These are phyloP conservation scores for Poronia punctata DNA, from an alignment of 495 filamentous ascomycete species.

Conservation along the genomic window DNA sequence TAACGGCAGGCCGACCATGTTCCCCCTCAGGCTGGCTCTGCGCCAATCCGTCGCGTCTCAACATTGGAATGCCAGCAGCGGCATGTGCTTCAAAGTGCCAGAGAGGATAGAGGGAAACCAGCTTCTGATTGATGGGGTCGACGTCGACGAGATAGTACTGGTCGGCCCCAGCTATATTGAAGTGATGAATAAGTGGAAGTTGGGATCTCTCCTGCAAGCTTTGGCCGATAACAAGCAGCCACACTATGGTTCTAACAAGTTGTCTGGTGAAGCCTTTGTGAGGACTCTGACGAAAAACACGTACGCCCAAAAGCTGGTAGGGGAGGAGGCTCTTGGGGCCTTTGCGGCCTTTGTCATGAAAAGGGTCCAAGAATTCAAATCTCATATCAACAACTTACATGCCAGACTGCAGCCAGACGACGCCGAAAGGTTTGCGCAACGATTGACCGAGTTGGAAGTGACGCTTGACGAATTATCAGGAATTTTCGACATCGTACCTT, in stretches of 20 bases:
- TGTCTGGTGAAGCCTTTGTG: constrained; percentile 8
- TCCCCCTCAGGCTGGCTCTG: background rate
- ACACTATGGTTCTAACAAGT: background rate
- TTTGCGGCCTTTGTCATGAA: constrained; percentile 10
- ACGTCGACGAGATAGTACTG: constrained; percentile 4
- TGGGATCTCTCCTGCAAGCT: constrained; percentile 1
- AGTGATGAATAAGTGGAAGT: constrained; percentile 7
- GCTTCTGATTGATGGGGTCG: background rate
- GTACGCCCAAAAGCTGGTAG: constrained; percentile 6
- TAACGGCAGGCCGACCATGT: constrained; percentile 4
- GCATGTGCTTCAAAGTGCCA: background rate
- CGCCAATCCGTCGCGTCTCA: background rate
- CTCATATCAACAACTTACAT: background rate
- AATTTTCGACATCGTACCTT: background rate
- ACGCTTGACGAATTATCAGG: background rate
- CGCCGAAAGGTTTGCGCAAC: background rate
- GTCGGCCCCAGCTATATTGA: background rate
- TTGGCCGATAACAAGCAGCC: background rate
- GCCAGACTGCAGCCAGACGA: background rate
- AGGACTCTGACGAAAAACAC: constrained; percentile 12
- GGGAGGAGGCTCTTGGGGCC: constrained; percentile 6
- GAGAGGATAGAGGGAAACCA: background rate
- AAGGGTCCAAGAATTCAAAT: constrained; percentile 5
- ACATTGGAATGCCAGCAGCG: background rate
- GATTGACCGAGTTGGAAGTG: background rate